Evolutionary conservation across 768 basidiomycete species (phyloP), one percentile per base, ranked within the genome.

Genomic region (Lentinula edodes): DNA sequence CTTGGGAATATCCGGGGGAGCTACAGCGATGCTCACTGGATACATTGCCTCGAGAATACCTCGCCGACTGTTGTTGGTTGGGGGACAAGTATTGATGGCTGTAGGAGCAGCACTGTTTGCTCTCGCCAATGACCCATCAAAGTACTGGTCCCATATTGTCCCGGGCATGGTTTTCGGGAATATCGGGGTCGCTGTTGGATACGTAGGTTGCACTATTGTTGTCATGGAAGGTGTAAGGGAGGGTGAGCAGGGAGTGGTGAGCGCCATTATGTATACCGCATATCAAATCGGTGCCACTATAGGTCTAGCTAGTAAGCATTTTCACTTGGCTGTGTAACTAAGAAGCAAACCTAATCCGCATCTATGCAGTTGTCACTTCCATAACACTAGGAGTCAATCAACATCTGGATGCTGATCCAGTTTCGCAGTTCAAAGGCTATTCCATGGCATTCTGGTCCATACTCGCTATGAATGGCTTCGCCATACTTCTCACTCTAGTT

Each of bases 111-210:
- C 70, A 51, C 66, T 83, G 16, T 69, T 83, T 50, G 74, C 77
- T 2, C 65, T 78, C 39, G 79, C 76, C 0, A 75, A 80, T 61
- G 65, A 60, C 5, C 72, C 73, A 4, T 62, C 63, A 2, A 65
- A 61, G 53, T 84, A 83, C 67, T 84, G 79, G 81, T 52, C 65
- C 0, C 70, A 73, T 60, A 66, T 78, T 36, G 77, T 83, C 61
- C 80, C 83, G 28, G 83, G 76, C 12, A 79, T 83, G 67, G 62
- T 73, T 38, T 62, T 83, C 52, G 82, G 81, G 7, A 75, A 74
- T 35, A 70, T 72, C 12, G 82, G 83, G 4, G 64, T 70, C 0
- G 77, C 75, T 71, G 64, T 81, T 53, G 66, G 71, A 6, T 83
- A 75, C 61, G 62, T 65, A 34, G 61, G 54, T 16, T 66, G 61